A percentile compares a stretch with the other conserved stretches of the same genome.
These are phyloP conservation scores for Fraxinus xanthoxyloides DNA, from an alignment of 305 asterid genomes.

Conservation along the genomic window DNA sequence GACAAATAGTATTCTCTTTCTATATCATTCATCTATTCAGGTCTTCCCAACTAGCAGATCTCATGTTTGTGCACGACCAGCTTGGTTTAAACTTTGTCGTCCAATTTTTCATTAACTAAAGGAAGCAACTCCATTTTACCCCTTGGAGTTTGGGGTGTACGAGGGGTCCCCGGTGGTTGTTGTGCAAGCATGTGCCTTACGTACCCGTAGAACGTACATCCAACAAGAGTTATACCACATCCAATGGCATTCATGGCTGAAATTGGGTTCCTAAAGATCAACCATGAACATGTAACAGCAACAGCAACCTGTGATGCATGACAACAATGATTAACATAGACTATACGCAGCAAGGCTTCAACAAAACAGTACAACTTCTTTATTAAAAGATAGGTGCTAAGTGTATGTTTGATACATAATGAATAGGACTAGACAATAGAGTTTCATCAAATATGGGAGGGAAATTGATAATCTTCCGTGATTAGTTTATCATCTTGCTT, in stretches of 20 bases:
- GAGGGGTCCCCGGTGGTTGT: slow-evolving; percentile 64
- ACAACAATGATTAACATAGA: background rate
- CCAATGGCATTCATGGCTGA: slow-evolving; percentile 76
- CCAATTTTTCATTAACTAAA: slow-evolving; percentile 60
- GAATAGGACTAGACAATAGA: background rate
- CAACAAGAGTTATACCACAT: slow-evolving; percentile 69
- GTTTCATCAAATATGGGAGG: background rate
- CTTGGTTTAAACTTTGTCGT: slow-evolving; percentile 54
- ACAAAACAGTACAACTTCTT: background rate
- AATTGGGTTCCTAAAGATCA: slow-evolving; percentile 82
- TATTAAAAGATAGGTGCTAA: background rate
- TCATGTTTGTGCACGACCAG: background rate
- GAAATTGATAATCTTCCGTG: background rate
- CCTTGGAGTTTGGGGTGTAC: slow-evolving; percentile 65
- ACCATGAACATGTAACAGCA: slow-evolving; percentile 92
- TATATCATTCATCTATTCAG: slow-evolving; percentile 17
- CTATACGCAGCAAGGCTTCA: background rate
- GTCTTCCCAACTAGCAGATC: background rate
- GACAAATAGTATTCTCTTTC: slow-evolving; percentile 15
- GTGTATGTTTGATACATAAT: background rate
- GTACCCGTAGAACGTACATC: slow-evolving; percentile 89
- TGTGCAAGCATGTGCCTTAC: slow-evolving; percentile 69
- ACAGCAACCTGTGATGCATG: slow-evolving; percentile 68
- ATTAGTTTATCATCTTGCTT: background rate
- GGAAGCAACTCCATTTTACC: slow-evolving; percentile 63